Evolutionary conservation across 768 basidiomycete species (phyloP).

Genomic region (Mycena chlorophos): DNA sequence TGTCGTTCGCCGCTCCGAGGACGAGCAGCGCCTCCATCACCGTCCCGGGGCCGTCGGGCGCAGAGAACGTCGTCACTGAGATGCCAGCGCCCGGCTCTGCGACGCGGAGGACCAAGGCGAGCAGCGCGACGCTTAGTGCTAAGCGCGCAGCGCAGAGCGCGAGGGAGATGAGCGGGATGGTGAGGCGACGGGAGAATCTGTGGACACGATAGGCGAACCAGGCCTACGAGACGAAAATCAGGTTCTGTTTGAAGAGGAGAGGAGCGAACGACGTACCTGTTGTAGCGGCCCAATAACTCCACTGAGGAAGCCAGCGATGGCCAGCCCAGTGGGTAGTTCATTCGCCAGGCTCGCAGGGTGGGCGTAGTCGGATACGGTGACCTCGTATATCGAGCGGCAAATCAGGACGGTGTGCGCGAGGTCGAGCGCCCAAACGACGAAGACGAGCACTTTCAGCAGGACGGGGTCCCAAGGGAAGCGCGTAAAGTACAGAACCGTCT

Average conservation of each 20-base stretch:
- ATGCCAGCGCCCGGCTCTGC: background rate
- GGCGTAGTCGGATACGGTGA: slow-evolving; percentile 13
- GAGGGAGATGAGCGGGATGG: slow-evolving; percentile 6
- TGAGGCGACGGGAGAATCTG: slow-evolving; percentile 1
- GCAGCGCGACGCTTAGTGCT: background rate
- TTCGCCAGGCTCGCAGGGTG: slow-evolving; percentile 3
- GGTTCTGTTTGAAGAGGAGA: background rate
- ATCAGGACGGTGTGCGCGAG: slow-evolving; percentile 6
- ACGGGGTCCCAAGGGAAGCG: slow-evolving; percentile 10
- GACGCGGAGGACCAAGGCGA: background rate
- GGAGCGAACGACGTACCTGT: slow-evolving; percentile 1
- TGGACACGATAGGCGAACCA: slow-evolving; percentile 16
- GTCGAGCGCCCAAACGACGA: slow-evolving; percentile 14
- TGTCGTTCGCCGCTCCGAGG: slow-evolving; percentile 7
- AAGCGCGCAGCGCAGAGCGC: slow-evolving; percentile 2
- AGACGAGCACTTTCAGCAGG: slow-evolving; percentile 4
- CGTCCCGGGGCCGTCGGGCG: background rate
- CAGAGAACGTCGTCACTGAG: background rate
- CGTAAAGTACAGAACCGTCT: slow-evolving; percentile 14
- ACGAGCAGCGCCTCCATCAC: slow-evolving; percentile 1
- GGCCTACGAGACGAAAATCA: background rate
- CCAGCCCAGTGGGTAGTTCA: slow-evolving; percentile 1
- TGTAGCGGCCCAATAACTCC: slow-evolving; percentile 14
- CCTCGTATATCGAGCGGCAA: slow-evolving; percentile 5
- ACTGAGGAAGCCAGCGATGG: slow-evolving; percentile 2